Conservation (phyloP, 345 rosid species). For the Salix purpurea region DNA sequence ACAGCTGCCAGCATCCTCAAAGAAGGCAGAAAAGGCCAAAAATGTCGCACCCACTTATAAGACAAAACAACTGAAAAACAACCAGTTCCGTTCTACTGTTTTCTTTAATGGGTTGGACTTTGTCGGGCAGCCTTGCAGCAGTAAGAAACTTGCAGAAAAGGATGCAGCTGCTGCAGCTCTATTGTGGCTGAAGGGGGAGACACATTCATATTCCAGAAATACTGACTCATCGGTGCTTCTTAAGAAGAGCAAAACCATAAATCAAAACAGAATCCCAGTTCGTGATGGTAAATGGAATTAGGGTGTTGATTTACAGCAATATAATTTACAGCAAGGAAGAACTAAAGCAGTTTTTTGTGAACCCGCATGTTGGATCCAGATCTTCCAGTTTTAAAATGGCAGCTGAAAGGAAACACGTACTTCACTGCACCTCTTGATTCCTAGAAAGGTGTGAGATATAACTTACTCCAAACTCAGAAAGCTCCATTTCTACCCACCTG, state of each 20-base stretch:
- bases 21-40: no score
- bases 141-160: constrained; percentile 81
- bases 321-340: background rate
- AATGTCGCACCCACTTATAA: constrained; percentile 64
- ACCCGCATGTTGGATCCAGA: background rate
- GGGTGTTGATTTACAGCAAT: background rate
- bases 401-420: background rate
- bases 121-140: constrained; percentile 67
- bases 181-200: constrained; percentile 64
- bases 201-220: constrained; percentile 38
- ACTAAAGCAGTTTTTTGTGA: background rate
- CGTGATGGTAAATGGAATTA: constrained; percentile 23
- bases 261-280: constrained; percentile 5
- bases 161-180: constrained; percentile 90
- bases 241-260: constrained; percentile 36
- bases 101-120: constrained; percentile 74
- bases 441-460: background rate
- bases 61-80: constrained; percentile 66
- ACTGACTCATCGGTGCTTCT: constrained; percentile 45
- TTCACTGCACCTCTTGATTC: background rate
- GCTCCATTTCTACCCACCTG: no score
- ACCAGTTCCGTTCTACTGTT: constrained; percentile 72
- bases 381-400: background rate
- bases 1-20: no score
- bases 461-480: background rate